Conservation (phyloP, 176 grass and related monocot species). For the Panicum miliaceum region DNA sequence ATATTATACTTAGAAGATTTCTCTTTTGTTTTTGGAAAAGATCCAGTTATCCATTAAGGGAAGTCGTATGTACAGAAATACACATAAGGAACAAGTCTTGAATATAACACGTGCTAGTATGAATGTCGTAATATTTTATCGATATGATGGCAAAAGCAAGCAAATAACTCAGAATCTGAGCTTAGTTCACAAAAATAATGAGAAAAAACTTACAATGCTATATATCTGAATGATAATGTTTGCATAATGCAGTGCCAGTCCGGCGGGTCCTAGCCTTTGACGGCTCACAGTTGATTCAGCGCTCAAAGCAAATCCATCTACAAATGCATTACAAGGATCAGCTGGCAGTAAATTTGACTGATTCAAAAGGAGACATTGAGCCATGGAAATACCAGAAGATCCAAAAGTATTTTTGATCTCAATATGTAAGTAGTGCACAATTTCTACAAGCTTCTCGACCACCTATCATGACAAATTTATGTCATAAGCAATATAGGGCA, state of each 20-base stretch:
- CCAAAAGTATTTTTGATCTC: conserved; percentile 70
- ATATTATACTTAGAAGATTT: background rate
- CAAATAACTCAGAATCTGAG: conserved; percentile 28
- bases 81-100: conserved; percentile 2
- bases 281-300: conserved; percentile 43
- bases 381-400: conserved; percentile 62
- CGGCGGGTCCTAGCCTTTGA: conserved; percentile 70
- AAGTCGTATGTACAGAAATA: background rate
- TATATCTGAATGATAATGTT: conserved; percentile 89
- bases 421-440: conserved; percentile 84
- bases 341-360: conserved; percentile 10
- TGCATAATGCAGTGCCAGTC: conserved; percentile 84
- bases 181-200: background rate
- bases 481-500: conserved; percentile 28
- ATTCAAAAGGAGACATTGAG: conserved; percentile 31
- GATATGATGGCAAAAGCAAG: conserved; percentile 8
- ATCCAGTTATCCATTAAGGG: background rate
- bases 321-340: conserved; percentile 26
- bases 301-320: conserved; percentile 60
- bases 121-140: background rate
- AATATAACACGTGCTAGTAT: background rate
- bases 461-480: conserved; percentile 60
- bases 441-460: conserved; percentile 87
- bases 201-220: conserved; percentile 66
- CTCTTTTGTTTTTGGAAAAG: background rate